phyloP scores from a whole-genome alignment of 1,284 basidiomycete genomes.

The Cutaneotrichosporon spelunceum region DNA sequence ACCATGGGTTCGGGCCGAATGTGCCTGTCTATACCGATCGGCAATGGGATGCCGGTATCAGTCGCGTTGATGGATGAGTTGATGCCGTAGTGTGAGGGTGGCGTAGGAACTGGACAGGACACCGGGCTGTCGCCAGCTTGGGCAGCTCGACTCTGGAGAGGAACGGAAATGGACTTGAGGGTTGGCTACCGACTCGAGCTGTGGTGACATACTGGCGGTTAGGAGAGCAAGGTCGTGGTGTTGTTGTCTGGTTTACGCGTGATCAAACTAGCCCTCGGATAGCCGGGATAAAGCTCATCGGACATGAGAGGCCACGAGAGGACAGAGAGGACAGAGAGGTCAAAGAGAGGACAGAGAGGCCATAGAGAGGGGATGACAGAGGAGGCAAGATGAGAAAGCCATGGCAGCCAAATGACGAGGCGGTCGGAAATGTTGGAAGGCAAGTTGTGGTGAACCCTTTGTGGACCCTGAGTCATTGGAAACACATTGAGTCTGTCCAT shows the following conservation, averaged over 20 bases:
- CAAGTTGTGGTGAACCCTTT: not conserved
- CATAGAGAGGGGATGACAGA: too few species aligned
- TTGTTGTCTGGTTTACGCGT: too few species aligned
- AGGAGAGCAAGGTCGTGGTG: too few species aligned
- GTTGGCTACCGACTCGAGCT: too few species aligned
- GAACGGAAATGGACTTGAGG: too few species aligned
- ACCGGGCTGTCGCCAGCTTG: not conserved
- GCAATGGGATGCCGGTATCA: not conserved
- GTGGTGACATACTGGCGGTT: too few species aligned
- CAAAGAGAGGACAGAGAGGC: too few species aligned
- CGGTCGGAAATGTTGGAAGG: not conserved
- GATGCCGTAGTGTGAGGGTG: not conserved
- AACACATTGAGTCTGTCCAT: not conserved
- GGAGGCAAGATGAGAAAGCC: not conserved
- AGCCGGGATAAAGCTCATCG: too few species aligned
- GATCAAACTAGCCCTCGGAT: too few species aligned
- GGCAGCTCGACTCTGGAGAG: too few species aligned
- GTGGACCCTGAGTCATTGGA: not conserved
- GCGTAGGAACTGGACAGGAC: not conserved
- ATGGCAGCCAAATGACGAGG: not conserved
- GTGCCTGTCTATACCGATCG: not conserved
- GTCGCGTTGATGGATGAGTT: not conserved
- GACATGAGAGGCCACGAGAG: too few species aligned
- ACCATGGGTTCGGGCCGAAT: not conserved
- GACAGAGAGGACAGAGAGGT: too few species aligned